Conservation (phyloP, 1,139 yeast species). For the Pichia sp. region DNA sequence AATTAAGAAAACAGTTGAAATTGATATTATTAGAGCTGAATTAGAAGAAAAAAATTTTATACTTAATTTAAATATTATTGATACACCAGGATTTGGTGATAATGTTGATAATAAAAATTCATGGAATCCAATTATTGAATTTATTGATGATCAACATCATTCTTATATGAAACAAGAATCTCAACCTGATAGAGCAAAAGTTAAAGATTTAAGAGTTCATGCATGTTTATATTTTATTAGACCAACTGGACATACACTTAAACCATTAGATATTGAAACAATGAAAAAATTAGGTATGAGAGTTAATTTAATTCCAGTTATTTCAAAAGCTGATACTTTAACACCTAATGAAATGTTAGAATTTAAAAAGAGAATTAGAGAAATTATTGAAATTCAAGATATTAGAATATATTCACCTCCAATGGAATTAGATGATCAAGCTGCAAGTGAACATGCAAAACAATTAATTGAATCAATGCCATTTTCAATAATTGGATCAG, state of each 20-base stretch:
- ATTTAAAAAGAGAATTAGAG: constrained; percentile 84
- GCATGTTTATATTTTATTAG: constrained; percentile 93
- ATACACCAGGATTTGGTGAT: constrained; percentile 98
- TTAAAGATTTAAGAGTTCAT: constrained; percentile 86
- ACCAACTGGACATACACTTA: constrained; percentile 92
- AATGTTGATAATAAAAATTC: constrained; percentile 88
- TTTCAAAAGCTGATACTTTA: constrained; percentile 92
- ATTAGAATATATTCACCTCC: constrained; percentile 90
- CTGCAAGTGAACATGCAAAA: constrained; percentile 74
- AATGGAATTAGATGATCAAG: constrained; percentile 63
- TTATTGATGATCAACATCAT: constrained; percentile 96
- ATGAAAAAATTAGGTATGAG: constrained; percentile 84
- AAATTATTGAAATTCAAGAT: constrained; percentile 86
- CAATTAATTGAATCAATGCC: constrained; percentile 90
- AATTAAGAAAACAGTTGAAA: constrained; percentile 83
- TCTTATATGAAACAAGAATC: constrained; percentile 93
- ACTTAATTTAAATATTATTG: constrained; percentile 80
- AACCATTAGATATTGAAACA: constrained; percentile 90
- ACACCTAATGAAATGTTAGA: constrained; percentile 73
- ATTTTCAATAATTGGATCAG: constrained; percentile 88
- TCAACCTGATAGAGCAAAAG: constrained; percentile 70
- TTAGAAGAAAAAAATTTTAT: constrained; percentile 89
- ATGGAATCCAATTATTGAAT: constrained; percentile 92
- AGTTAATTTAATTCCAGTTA: constrained; percentile 89
- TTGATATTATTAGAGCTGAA: constrained; percentile 83